Conservation (phyloP, 208 protist genomes). For the Acanthamoeba triangularis region DNA sequence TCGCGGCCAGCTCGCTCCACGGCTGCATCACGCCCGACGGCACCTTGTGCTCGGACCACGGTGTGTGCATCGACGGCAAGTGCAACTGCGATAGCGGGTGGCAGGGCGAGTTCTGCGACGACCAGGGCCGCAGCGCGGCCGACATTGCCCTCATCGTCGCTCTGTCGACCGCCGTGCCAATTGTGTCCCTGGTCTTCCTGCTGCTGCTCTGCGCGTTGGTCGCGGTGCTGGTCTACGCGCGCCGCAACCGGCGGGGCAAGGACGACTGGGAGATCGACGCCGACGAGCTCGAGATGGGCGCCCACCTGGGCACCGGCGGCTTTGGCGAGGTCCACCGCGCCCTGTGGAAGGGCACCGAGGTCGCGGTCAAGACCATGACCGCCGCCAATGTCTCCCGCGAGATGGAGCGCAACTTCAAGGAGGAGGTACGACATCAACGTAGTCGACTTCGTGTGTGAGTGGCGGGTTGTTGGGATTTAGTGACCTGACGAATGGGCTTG, state of each 20-base stretch:
- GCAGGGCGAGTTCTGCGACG: neutral
- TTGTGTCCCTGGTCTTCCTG: neutral
- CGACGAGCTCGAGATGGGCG: slow-evolving; percentile 61
- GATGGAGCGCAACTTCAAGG: slow-evolving; percentile 82
- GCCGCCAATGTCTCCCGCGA: slow-evolving; percentile 71
- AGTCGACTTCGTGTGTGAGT: too few relatives aligned
- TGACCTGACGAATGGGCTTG: too few relatives aligned
- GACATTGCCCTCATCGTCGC: neutral
- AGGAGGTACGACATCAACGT: slow-evolving; percentile 54
- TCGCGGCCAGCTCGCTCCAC: neutral
- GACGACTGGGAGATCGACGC: slow-evolving; percentile 65
- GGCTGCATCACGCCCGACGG: slow-evolving; percentile 34
- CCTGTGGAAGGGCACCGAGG: slow-evolving; percentile 66
- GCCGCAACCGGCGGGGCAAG: neutral
- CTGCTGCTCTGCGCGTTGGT: neutral
- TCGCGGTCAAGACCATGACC: slow-evolving; percentile 74
- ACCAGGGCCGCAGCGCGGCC: neutral
- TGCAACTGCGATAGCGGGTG: slow-evolving; percentile 11
- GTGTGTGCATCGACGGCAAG: neutral
- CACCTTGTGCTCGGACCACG: slow-evolving; percentile 11
- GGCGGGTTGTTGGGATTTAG: too few relatives aligned
- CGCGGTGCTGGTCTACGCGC: neutral
- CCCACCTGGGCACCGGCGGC: slow-evolving; percentile 25
- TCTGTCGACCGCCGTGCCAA: neutral
- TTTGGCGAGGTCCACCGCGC: slow-evolving; percentile 62